Evolutionary conservation across 2,329 filamentous ascomycete genomes (phyloP).

Genomic region (Juglanconis oblonga): DNA sequence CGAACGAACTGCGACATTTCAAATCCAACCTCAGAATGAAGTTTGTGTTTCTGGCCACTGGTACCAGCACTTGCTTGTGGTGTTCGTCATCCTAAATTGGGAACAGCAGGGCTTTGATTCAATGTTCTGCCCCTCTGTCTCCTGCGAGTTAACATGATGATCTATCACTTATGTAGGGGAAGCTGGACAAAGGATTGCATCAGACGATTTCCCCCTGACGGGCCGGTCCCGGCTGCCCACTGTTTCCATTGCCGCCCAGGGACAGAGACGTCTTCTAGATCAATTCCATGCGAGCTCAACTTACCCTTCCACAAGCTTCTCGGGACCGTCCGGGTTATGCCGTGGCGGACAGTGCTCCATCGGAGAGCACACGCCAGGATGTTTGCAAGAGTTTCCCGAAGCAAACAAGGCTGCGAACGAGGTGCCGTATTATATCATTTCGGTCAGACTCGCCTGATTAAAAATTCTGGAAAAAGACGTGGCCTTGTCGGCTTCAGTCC

Average conservation of each 20-base stretch:
- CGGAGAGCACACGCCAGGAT: background rate
- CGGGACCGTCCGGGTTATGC: slow-evolving; percentile 13
- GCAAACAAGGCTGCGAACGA: background rate
- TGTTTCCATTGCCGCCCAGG: background rate
- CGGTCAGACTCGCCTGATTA: background rate
- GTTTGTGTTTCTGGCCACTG: background rate
- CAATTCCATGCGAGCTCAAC: background rate
- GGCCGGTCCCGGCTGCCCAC: background rate
- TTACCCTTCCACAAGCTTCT: slow-evolving; percentile 6
- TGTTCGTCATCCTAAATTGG: no score
- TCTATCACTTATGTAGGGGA: no score
- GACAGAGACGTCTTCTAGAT: background rate
- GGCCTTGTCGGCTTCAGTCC: background rate
- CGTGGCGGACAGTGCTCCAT: background rate
- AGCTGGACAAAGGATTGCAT: background rate
- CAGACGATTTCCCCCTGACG: background rate
- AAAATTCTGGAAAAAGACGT: background rate
- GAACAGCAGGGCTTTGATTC: no score
- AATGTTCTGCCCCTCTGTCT: background rate
- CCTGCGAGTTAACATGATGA: background rate
- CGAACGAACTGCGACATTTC: background rate
- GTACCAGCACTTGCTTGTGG: no score
- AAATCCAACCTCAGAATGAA: background rate
- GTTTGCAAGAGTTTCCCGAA: background rate
- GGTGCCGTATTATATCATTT: background rate